Conservation (phyloP, 345 rosid species). For the Citrus trifoliata region DNA sequence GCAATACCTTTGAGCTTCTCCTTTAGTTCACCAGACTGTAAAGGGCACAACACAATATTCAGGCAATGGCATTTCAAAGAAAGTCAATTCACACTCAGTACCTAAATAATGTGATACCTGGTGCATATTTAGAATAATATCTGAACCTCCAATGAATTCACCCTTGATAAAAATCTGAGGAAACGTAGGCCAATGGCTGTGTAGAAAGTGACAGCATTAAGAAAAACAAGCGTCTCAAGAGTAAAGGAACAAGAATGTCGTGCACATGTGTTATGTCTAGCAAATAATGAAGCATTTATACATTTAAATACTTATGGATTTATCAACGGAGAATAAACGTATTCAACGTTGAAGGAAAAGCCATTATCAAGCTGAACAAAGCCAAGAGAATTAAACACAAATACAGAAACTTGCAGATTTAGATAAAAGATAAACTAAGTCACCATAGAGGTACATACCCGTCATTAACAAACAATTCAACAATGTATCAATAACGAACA, state of each 20-base stretch:
- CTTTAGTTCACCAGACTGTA: conserved; percentile 81
- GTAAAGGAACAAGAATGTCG: background rate
- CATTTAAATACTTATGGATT: background rate
- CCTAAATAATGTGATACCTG: conserved; percentile 43
- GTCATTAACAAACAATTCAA: background rate
- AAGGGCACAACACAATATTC: conserved; percentile 1
- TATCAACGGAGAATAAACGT: background rate
- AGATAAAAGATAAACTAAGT: background rate
- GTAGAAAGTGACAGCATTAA: conserved; percentile 8
- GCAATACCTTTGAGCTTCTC: conserved; percentile 63
- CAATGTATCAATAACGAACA: background rate
- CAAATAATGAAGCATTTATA: background rate
- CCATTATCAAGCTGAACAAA: background rate
- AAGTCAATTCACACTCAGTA: background rate
- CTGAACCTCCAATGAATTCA: conserved; percentile 94
- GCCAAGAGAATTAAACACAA: background rate
- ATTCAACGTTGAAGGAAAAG: background rate
- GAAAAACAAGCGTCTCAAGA: background rate
- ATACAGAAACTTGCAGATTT: background rate
- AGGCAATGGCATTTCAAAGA: background rate
- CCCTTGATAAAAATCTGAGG: conserved; percentile 94
- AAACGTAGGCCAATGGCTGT: conserved; percentile 96
- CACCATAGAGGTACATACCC: background rate
- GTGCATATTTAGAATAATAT: conserved; percentile 85
- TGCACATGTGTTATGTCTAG: background rate